A percentile compares a stretch with the other conserved stretches of the same genome.
Conservation (phyloP, 441 rosid genomes). For the California macrophylla region DNA sequence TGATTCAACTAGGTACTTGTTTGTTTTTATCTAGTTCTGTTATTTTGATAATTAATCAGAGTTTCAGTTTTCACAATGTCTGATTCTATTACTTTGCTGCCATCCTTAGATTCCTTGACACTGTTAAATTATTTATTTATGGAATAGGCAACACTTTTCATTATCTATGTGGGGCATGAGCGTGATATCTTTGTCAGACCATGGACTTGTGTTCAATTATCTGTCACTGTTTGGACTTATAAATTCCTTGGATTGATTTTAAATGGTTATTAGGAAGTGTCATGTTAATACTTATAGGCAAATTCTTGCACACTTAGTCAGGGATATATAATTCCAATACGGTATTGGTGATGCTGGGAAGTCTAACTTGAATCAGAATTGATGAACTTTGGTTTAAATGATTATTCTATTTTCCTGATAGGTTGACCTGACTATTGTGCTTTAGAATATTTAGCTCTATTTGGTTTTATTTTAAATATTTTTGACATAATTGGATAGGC, state of each 20-base stretch:
- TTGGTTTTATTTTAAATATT: background rate
- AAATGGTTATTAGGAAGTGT: background rate
- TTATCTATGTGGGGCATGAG: conserved; percentile 2
- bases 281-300: background rate
- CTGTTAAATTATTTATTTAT: background rate
- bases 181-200: background rate
- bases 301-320: background rate
- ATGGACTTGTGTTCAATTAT: background rate
- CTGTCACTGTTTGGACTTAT: background rate
- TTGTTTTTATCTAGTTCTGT: background rate
- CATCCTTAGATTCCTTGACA: background rate
- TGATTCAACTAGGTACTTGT: conserved; percentile 54
- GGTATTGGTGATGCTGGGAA: background rate
- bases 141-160: background rate
- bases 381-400: background rate
- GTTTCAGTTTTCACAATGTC: background rate
- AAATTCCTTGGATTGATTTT: background rate
- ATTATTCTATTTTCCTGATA: background rate
- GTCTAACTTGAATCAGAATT: background rate
- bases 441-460: background rate
- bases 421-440: background rate
- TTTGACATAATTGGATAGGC: background rate
- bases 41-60: background rate
- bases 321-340: background rate
- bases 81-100: background rate